Conservation (phyloP, 257 asterid species). For the Ligustrum vulgare region DNA sequence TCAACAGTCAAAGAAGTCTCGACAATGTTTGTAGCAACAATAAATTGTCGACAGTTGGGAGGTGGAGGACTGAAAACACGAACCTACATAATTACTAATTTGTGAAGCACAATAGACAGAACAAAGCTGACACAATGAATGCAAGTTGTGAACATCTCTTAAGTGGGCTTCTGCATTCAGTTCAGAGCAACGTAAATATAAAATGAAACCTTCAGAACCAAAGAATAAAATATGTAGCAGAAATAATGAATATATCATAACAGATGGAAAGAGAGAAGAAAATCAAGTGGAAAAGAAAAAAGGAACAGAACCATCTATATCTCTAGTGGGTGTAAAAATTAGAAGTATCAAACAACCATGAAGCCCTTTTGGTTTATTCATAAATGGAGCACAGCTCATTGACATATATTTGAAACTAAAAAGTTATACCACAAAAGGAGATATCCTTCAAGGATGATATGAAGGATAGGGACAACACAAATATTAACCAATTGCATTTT, state of each 20-base stretch:
- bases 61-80: constrained; percentile 89
- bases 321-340: too few species aligned
- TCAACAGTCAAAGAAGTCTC: constrained; percentile 98
- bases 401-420: too few species aligned
- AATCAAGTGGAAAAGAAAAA: not conserved
- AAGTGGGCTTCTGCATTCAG: not conserved
- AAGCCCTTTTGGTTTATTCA: too few species aligned
- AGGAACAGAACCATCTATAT: too few species aligned
- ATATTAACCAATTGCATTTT: not conserved
- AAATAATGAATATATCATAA: not conserved
- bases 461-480: not conserved
- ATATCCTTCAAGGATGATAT: not conserved
- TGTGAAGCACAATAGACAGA: constrained; percentile 19
- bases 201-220: constrained; percentile 6
- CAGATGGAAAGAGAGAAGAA: not conserved
- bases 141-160: not conserved
- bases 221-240: not conserved
- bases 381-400: too few species aligned
- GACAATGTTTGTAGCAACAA: constrained; percentile 94
- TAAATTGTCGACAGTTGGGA: constrained; percentile 85
- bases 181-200: constrained; percentile 17
- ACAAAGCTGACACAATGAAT: not conserved
- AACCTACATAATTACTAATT: constrained; percentile 52
- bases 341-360: too few species aligned
- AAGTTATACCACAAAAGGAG: not conserved